Evolutionary conservation across 352 stramenopile genomes (phyloP).

Genomic region (Globisporangium paroecandrum): DNA sequence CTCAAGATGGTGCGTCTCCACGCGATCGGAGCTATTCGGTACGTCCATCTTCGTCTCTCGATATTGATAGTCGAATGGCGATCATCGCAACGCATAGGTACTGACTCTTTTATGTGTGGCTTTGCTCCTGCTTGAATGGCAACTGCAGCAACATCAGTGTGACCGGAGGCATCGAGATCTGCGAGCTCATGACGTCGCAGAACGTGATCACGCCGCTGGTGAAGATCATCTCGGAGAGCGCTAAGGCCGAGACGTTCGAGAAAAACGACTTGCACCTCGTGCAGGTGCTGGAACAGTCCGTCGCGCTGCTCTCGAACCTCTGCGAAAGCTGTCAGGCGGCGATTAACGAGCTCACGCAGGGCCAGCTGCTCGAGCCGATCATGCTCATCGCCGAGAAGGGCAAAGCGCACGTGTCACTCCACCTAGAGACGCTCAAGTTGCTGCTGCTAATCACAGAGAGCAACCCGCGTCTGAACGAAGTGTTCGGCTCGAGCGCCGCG

Average conservation of each 20-base stretch:
- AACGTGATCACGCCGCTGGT: conserved; percentile 78
- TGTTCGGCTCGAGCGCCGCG: conserved; percentile 46
- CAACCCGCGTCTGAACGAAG: conserved; percentile 73
- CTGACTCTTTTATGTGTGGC: background rate
- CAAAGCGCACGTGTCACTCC: conserved; percentile 44
- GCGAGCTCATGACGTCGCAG: conserved; percentile 71
- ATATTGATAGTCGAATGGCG: background rate
- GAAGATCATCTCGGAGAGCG: conserved; percentile 63
- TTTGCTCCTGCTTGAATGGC: background rate
- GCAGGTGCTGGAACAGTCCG: conserved; percentile 76
- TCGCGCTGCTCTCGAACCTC: conserved; percentile 76
- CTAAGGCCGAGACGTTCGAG: conserved; percentile 46
- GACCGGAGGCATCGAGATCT: conserved; percentile 79
- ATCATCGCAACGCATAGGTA: background rate
- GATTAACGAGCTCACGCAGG: conserved; percentile 80
- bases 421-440: conserved; percentile 79
- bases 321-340: conserved; percentile 79
- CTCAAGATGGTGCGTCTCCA: conserved; percentile 83
- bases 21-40: conserved; percentile 70
- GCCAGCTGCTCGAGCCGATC: conserved; percentile 66
- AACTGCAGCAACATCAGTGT: conserved; percentile 76
- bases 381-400: conserved; percentile 67
- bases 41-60: background rate
- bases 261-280: conserved; percentile 63
- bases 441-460: conserved; percentile 79